Base-by-base conservation (phyloP, 2,329 filamentous ascomycete genomes). In the Epichloe coenophiala region DNA sequence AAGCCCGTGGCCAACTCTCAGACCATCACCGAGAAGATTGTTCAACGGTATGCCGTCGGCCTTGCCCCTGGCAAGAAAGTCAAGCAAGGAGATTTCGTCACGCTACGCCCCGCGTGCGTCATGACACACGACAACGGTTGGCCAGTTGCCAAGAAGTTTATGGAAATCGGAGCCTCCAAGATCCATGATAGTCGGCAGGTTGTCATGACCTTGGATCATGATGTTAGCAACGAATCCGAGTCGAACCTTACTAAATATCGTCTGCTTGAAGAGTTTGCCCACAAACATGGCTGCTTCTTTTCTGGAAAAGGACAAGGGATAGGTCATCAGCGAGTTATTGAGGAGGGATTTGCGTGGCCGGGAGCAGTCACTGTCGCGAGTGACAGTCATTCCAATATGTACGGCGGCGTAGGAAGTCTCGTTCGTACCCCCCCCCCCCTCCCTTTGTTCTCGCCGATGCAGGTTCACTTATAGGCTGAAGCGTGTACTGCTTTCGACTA, bases 51-150 rank as follows among this genome's bases (percentile, higher is more conserved):
- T 66, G 77, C 88, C 0, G 75, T 89, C n/a, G 87, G 83, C 9
- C 76, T 95, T 1, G 68, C 86, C 1, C 66, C 79, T 11, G 87
- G 81, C 53, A 95, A 95, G 70, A 72, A 76, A 51, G 86, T 95
- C 60, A 77, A 76, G 59, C 73, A 78, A 4, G 89, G 90, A 61
- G 89, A 95, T 74, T 96, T 93, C 71, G 81, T 96, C 52, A 85
- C 78, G 0, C 73, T 95, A 73, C 23, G 33, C n/a, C 86, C 87
- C 1, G 75, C 84, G 55, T 75, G 77, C 52, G 86, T 83, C 68
- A 90, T 95, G 85, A 89, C 86, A 0, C 90, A 95, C 68, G 86
- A 93, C 65, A 94, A 93, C 63, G 81, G 81, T 2, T 86, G 78
- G 78, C 84, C 87, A 0, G 80, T 93, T 0, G 80, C 81, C 0